Evolutionary conservation across 2,329 filamentous ascomycete species (phyloP).

Genomic region (Monilinia laxa): DNA sequence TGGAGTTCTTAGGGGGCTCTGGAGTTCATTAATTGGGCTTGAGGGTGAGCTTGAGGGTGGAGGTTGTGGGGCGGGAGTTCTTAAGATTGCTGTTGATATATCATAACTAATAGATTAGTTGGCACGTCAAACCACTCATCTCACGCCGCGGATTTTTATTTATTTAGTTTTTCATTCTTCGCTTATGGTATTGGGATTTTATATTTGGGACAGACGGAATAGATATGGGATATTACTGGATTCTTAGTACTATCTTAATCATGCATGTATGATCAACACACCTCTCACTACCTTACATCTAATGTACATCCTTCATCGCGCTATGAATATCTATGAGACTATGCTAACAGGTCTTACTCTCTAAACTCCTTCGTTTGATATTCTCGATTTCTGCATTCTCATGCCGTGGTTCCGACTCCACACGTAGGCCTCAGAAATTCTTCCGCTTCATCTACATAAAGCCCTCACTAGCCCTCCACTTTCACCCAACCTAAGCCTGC

Average conservation of each 20-base stretch:
- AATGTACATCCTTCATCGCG: not conserved
- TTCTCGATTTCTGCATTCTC: not conserved
- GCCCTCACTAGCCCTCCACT: too few species aligned
- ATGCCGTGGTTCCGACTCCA: not conserved
- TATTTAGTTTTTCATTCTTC: too few species aligned
- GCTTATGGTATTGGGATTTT: not conserved
- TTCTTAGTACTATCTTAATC: not conserved
- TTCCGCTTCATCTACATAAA: not conserved
- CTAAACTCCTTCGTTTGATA: too few species aligned
- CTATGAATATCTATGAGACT: not conserved
- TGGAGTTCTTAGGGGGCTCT: too few species aligned
- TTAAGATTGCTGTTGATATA: too few species aligned
- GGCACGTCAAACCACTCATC: too few species aligned
- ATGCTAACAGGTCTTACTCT: not conserved
- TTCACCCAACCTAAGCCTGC: not conserved
- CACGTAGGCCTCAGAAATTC: not conserved
- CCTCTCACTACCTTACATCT: not conserved
- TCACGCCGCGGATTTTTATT: too few species aligned
- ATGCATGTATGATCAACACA: not conserved
- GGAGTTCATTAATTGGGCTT: too few species aligned
- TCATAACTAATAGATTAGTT: too few species aligned
- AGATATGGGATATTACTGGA: not conserved
- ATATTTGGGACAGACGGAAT: not conserved
- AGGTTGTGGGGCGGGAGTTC: too few species aligned
- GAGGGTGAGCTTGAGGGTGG: too few species aligned